phyloP scores from a whole-genome alignment of 352 stramenopile genomes.

The Pythium sp. region DNA sequence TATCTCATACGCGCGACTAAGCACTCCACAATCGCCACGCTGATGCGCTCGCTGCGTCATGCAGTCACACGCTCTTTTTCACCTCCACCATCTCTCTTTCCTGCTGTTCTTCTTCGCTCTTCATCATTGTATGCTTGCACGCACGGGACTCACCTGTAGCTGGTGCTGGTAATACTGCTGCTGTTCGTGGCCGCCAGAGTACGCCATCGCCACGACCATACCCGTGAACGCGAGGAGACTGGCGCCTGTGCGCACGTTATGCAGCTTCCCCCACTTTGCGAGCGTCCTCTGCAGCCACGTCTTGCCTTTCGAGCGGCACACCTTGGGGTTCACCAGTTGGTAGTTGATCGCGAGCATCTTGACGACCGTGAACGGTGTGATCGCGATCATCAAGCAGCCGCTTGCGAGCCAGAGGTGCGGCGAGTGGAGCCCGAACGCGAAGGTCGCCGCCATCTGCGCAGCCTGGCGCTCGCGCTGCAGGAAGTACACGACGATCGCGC shows the following conservation, averaged over 20 bases:
- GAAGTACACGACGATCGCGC: conserved; percentile 43
- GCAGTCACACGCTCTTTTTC: not conserved
- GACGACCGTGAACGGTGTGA: conserved; percentile 36
- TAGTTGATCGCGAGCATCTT: conserved; percentile 37
- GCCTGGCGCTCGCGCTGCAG: conserved; percentile 30
- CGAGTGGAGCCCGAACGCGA: not conserved
- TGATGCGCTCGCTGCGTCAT: not conserved
- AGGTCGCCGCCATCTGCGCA: not conserved
- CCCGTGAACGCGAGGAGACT: conserved; percentile 34
- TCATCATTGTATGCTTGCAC: conserved; percentile 1
- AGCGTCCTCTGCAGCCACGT: conserved; percentile 31
- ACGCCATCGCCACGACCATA: conserved; percentile 35
- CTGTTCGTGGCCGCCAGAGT: not conserved
- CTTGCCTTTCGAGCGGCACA: conserved; percentile 19
- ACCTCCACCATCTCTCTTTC: not conserved
- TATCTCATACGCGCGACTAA: not conserved
- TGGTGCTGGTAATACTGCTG: not conserved
- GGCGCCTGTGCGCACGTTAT: conserved; percentile 30
- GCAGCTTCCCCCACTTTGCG: conserved; percentile 30
- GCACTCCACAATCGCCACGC: not conserved
- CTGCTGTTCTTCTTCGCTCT: not conserved
- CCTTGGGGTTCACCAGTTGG: conserved; percentile 24
- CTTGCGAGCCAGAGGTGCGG: conserved; percentile 55
- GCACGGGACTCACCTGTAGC: not conserved
- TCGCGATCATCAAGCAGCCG: conserved; percentile 31